Conservation (phyloP, 805 yeast genomes). For the Hagleromyces aurorensis region DNA sequence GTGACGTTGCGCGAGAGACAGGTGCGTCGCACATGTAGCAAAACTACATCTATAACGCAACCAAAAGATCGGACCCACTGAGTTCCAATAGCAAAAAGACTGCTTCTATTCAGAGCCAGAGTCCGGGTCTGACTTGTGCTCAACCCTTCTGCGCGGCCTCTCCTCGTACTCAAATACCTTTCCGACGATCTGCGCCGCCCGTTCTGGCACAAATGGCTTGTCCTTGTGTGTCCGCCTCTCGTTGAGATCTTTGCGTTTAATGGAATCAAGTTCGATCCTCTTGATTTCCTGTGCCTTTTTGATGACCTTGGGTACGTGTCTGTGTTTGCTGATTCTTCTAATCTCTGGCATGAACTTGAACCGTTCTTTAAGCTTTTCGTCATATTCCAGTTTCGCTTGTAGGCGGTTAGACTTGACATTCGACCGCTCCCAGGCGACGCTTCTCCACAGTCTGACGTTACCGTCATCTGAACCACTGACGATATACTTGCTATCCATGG, state of each 20-base stretch:
- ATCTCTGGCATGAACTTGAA: conserved; percentile 96
- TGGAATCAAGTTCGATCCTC: conserved; percentile 57
- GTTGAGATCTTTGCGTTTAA: conserved; percentile 77
- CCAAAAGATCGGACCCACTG: no score
- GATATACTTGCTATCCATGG: conserved; percentile 85
- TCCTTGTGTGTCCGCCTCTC: conserved; percentile 69
- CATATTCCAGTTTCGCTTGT: conserved; percentile 80
- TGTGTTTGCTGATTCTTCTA: conserved; percentile 78
- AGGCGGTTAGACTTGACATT: conserved; percentile 73
- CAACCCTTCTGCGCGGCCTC: conserved; percentile 11
- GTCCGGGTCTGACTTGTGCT: no score
- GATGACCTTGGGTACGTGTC: conserved; percentile 82
- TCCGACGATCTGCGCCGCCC: conserved; percentile 82
- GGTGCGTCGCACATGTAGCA: no score
- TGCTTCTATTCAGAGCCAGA: no score
- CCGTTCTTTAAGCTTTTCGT: conserved; percentile 83
- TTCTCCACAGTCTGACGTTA: conserved; percentile 88
- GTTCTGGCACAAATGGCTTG: conserved; percentile 56
- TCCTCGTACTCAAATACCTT: conserved; percentile 55
- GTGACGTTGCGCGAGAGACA: no score
- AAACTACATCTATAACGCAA: no score
- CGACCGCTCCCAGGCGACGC: conserved; percentile 77
- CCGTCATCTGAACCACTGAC: conserved; percentile 94
- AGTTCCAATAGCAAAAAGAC: no score
- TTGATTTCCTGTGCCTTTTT: conserved; percentile 89